Conservation (phyloP, 257 asterid genomes). For the Solanum chilense region DNA sequence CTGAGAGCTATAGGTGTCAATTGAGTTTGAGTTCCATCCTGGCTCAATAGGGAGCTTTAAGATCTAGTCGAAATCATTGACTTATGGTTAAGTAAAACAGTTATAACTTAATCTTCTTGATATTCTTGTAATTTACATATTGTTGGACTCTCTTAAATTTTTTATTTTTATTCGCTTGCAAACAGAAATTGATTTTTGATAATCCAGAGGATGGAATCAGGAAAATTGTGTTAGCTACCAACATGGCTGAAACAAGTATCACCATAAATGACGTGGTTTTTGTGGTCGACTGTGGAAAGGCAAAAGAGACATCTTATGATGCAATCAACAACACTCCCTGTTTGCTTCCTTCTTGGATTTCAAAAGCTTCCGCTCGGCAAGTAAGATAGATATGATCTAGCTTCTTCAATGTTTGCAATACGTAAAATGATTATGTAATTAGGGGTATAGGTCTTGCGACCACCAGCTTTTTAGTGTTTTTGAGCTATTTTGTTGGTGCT, state of each 20-base stretch:
- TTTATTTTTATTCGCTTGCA: not conserved
- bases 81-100: not conserved
- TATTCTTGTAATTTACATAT: not conserved
- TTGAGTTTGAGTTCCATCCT: not conserved
- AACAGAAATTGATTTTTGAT: constrained; percentile 78
- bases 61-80: not conserved
- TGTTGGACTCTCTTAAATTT: not conserved
- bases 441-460: not conserved
- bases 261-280: constrained; percentile 93
- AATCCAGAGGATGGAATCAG: constrained; percentile 77
- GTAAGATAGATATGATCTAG: constrained; percentile 19
- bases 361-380: constrained; percentile 94
- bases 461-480: not conserved
- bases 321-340: constrained; percentile 95
- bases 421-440: not conserved
- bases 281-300: constrained; percentile 95
- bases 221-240: constrained; percentile 93
- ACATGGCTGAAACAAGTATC: constrained; percentile 96
- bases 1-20: not conserved
- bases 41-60: not conserved
- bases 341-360: constrained; percentile 93
- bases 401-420: not conserved
- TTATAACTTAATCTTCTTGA: not conserved
- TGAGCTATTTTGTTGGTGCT: not conserved
- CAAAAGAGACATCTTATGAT: constrained; percentile 95